Evolutionary conservation across 2,329 filamentous ascomycete genomes (phyloP), one percentile per base, ranked within the genome.

Genomic region (Neonectria sp.): DNA sequence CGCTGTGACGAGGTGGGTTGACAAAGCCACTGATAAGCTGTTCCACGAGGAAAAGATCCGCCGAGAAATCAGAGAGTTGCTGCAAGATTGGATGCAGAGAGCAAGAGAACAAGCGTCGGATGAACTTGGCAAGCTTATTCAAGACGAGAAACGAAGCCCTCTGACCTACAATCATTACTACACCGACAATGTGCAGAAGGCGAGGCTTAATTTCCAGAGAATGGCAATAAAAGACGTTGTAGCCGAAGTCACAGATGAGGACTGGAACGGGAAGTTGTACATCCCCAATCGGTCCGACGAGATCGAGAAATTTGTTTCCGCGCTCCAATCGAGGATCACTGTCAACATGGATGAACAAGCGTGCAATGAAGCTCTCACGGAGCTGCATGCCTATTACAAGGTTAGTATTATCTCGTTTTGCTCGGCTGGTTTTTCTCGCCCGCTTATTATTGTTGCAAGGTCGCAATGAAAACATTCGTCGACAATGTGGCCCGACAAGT

Each of bases 331-430:
- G 24, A 46, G 58, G 25, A 61, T 69, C 9, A 66, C 45, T 11
- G 27, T 71, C 35, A 37, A 71, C 35, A 73, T 74, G 70, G 67
- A 72, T 3, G 55, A 68, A 3, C 66, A 73, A 13, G 71, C 69
- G 2, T 73, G 68, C 21, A 64, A 69, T 12, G 68, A 73, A 29
- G 73, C 73, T 2, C 24, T 67, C 0, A 65, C 61, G 2, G 35
- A 70, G 11, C 63, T 76, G 40, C 29, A 71, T 25, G 70, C 73
- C 3, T 76, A 76, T 24, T 76, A 76, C 60, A 74, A 74, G 63
- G 72, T 71, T 8, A 17, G 57, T 37, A n/a, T 48, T 13, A 59
- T 37, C 17, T 40, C 52, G 6, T 27, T 37, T 37, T 37, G 35
- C 35, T n/a, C n/a, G n/a, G n/a, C n/a, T n/a, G n/a, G n/a, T n/a